phyloP scores from a whole-genome alignment of 2,329 filamentous ascomycete genomes.

The Plenodomus biglobosus region DNA sequence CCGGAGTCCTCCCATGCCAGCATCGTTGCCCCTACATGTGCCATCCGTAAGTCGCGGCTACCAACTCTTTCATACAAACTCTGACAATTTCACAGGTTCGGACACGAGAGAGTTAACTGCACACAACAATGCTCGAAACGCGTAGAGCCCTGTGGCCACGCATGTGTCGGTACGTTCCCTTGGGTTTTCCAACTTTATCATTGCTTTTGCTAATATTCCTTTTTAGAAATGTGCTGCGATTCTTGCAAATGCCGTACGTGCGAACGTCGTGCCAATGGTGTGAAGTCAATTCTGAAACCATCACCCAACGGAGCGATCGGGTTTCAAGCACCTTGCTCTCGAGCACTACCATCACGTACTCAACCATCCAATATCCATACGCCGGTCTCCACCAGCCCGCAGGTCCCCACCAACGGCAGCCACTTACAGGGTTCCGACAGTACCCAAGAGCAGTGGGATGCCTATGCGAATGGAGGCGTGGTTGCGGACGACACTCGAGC shows the following conservation, averaged over 20 bases:
- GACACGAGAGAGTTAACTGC: constrained; percentile 35
- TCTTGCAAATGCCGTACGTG: constrained; percentile 34
- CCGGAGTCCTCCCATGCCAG: constrained; percentile 34
- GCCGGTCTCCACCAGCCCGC: neutral
- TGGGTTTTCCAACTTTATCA: neutral
- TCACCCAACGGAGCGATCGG: constrained; percentile 3
- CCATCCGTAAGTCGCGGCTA: constrained; percentile 29
- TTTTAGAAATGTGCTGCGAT: constrained; percentile 25
- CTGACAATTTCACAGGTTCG: constrained; percentile 22
- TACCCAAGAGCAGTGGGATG: constrained; percentile 12
- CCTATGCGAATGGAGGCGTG: constrained; percentile 10
- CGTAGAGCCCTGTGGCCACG: constrained; percentile 31
- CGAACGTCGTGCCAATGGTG: constrained; percentile 25
- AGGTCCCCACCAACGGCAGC: neutral
- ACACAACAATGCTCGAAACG: constrained; percentile 31
- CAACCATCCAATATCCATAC: neutral
- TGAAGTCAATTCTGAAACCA: constrained; percentile 30
- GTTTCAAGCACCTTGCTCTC: constrained; percentile 1
- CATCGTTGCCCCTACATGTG: constrained; percentile 40
- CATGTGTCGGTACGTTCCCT: constrained; percentile 22
- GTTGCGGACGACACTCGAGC: constrained; percentile 24
- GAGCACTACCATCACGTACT: constrained; percentile 1
- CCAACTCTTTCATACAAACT: neutral
- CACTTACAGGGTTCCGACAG: neutral
- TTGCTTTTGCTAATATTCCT: neutral